Evolutionary conservation across 805 yeast genomes (phyloP).

Genomic region (Kodamaea kaohsiungensis): DNA sequence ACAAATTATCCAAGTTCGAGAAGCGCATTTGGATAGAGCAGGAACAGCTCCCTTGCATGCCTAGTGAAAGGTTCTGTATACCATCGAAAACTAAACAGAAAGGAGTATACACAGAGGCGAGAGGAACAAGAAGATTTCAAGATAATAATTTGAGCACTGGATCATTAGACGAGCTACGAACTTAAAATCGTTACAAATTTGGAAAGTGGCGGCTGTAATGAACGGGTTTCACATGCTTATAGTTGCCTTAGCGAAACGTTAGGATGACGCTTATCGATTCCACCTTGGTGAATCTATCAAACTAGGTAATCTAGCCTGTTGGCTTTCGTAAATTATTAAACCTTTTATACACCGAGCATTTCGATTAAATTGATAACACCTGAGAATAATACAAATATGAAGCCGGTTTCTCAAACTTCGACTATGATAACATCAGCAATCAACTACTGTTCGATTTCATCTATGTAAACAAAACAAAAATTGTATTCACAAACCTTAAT

Average conservation of each 20-base stretch:
- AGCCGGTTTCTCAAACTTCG: background rate
- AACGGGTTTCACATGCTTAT: background rate
- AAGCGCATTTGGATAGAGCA: no score
- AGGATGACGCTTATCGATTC: background rate
- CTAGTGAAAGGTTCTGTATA: no score
- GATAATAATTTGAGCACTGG: background rate
- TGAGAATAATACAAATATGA: background rate
- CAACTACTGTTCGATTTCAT: no score
- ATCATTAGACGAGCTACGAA: background rate
- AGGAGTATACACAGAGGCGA: background rate
- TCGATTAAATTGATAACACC: background rate
- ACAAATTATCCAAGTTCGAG: background rate
- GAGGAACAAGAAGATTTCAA: background rate
- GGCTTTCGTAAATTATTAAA: background rate
- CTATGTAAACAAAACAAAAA: no score
- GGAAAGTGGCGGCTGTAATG: background rate
- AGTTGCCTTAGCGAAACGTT: background rate
- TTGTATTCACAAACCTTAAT: background rate
- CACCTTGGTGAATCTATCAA: background rate
- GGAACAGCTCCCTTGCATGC: no score
- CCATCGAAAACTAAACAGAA: no score
- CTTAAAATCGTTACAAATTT: background rate
- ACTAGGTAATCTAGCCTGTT: background rate
- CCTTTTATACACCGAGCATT: background rate
- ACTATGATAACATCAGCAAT: no score